Conservation (phyloP, 192 early-diverging fungal species). For the Umbelopsis vinacea region DNA sequence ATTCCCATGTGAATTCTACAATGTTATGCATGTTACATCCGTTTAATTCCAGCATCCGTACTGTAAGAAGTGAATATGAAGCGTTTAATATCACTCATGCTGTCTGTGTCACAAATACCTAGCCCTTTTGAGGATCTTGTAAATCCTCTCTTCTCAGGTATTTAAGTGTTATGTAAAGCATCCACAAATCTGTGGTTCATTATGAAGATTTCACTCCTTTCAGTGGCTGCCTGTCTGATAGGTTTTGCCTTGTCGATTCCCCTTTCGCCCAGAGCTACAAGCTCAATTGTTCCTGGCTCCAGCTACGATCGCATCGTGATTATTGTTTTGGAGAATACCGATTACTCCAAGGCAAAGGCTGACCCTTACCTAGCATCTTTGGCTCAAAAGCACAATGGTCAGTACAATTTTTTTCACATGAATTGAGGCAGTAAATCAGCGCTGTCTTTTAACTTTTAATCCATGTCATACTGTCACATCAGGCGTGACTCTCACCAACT, state of each 20-base stretch:
- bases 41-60: not conserved
- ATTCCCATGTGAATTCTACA: not conserved
- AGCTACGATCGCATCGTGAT: conserved; percentile 38
- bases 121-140: not conserved
- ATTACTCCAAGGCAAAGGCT: conserved; percentile 23
- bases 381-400: conserved; percentile 27
- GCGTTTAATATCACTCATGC: not conserved
- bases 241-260: not conserved
- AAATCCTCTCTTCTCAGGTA: not conserved
- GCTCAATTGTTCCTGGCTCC: conserved; percentile 25
- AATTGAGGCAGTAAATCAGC: not conserved
- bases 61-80: not conserved
- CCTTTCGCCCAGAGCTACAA: not conserved
- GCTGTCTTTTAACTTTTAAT: not conserved
- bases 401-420: not conserved
- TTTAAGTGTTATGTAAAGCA: not conserved
- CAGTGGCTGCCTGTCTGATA: not conserved
- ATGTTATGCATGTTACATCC: not conserved
- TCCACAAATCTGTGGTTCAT: not conserved
- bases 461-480: not conserved
- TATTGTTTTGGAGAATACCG: conserved; percentile 38
- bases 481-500: conserved; percentile 36
- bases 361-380: conserved; percentile 27
- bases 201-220: conserved; percentile 19
- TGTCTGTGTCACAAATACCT: not conserved